These are phyloP conservation scores for Allium fistulosum DNA, from an alignment of 106 monocot genomes.

Conservation along the genomic window DNA sequence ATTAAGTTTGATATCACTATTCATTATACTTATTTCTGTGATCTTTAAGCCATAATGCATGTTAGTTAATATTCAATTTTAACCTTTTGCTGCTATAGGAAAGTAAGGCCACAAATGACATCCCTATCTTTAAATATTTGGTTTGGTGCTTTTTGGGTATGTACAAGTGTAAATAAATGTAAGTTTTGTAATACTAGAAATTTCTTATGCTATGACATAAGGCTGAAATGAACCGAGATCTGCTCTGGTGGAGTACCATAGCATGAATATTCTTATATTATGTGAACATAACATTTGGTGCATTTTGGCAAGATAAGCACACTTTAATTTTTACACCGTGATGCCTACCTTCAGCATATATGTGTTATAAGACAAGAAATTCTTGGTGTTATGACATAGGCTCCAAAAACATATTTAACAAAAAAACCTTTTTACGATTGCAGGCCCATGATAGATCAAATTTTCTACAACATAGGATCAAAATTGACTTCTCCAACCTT, in stretches of 20 bases:
- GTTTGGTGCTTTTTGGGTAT: conserved; percentile 61
- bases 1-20: neutral
- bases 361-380: no score
- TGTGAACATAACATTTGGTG: neutral
- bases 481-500: conserved; percentile 74
- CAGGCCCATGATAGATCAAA: conserved; percentile 85
- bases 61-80: neutral
- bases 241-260: no score
- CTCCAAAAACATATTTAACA: no score
- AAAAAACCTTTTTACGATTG: neutral
- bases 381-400: no score
- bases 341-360: no score
- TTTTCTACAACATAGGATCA: conserved; percentile 70
- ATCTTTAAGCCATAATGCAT: neutral
- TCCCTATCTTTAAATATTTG: conserved; percentile 49
- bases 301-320: neutral
- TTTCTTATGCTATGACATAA: no score
- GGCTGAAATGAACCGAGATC: no score
- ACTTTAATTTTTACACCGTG: neutral
- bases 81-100: conserved; percentile 2
- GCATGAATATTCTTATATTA: no score
- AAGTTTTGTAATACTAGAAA: no score
- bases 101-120: no score
- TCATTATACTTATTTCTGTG: neutral
- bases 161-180: neutral